Evolutionary conservation across 2,329 filamentous ascomycete species (phyloP).

Genomic region (Alternaria viburni): DNA sequence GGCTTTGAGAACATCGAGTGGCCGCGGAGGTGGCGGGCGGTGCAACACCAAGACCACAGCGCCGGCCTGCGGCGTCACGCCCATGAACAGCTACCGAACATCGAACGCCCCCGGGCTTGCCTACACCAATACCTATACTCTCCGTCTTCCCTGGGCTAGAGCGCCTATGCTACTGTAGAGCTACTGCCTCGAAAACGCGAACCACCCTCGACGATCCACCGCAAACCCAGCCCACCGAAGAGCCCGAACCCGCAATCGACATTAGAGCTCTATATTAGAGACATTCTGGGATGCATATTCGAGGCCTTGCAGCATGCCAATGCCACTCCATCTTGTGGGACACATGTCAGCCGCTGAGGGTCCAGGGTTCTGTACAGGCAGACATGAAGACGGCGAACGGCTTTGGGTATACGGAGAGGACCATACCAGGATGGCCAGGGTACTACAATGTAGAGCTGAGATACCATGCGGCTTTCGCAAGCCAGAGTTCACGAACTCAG

Average conservation of each 20-base stretch:
- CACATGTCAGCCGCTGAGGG: background rate
- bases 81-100: background rate
- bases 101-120: background rate
- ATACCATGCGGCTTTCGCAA: background rate
- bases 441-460: background rate
- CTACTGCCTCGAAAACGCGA: background rate
- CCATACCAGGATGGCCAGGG: background rate
- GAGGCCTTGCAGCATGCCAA: background rate
- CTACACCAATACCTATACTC: background rate
- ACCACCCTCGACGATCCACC: background rate
- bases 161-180: background rate
- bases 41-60: background rate
- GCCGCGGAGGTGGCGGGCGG: background rate
- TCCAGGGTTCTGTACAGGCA: background rate
- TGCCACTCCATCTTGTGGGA: background rate
- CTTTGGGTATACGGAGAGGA: background rate
- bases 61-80: background rate
- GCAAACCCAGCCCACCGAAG: background rate
- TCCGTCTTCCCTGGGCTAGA: background rate
- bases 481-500: rapidly evolving
- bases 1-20: background rate
- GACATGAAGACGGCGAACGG: background rate
- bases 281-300: rapidly evolving
- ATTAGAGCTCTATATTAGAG: background rate
- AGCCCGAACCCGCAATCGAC: background rate